Percentiles rank a stretch among this genome's conserved stretches.
phyloP scores from a whole-genome alignment of 352 stramenopile species.

The Blastocystis sp. region DNA sequence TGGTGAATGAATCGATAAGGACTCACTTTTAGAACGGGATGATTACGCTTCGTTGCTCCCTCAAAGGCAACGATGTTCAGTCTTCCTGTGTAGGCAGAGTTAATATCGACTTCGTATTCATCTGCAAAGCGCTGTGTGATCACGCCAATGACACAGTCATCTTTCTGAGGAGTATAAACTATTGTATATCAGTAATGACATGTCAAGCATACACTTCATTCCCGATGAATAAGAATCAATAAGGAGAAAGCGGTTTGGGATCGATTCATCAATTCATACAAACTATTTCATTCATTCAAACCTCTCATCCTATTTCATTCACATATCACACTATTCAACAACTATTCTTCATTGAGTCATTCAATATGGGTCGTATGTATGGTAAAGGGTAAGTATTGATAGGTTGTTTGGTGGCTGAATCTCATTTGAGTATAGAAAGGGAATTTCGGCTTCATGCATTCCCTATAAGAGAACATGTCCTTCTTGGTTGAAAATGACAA shows the following conservation, averaged over 20 bases:
- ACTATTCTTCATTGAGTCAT: conserved; percentile 4
- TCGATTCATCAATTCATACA: not conserved
- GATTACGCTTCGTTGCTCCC: conserved; percentile 51
- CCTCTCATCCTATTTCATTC: not conserved
- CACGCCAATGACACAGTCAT: conserved; percentile 54
- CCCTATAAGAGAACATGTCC: conserved; percentile 96
- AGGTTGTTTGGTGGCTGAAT: not conserved
- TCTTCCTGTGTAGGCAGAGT: conserved; percentile 19
- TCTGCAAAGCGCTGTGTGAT: conserved; percentile 40
- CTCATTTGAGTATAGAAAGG: conserved; percentile 65
- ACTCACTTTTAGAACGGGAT: conserved; percentile 30
- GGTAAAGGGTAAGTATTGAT: conserved; percentile 34
- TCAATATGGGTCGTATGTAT: conserved; percentile 50
- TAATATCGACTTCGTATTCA: conserved; percentile 51
- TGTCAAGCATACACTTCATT: not conserved
- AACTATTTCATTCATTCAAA: not conserved
- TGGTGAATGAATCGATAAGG: not conserved
- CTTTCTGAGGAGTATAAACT: conserved; percentile 44
- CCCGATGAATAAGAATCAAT: not conserved
- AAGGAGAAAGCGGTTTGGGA: not conserved
- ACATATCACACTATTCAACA: not conserved
- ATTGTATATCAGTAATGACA: not conserved
- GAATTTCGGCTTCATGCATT: conserved; percentile 92
- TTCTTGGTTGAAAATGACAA: conserved; percentile 90
- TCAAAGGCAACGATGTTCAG: conserved; percentile 37